These are phyloP conservation scores for Epichloe uncinata DNA, from an alignment of 2,329 filamentous ascomycete genomes.

Conservation along the genomic window DNA sequence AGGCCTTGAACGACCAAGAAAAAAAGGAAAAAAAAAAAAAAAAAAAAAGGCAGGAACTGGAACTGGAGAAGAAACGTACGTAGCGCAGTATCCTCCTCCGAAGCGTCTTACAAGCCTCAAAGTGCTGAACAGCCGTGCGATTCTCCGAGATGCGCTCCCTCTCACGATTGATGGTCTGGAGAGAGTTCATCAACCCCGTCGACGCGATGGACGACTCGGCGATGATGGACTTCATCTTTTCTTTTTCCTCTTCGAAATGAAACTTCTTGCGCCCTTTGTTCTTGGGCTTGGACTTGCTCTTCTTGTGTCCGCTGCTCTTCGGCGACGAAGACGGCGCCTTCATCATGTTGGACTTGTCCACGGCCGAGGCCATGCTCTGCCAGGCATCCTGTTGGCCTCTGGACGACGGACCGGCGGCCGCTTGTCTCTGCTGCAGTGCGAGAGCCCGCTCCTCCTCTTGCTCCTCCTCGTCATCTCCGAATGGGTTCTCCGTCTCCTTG, in stretches of 20 bases:
- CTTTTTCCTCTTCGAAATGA: constrained; percentile 77
- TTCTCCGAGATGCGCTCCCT: constrained; percentile 80
- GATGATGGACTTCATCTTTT: constrained; percentile 74
- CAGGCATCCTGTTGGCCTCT: background rate
- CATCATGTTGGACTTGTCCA: constrained; percentile 20
- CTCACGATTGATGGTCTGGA: constrained; percentile 87
- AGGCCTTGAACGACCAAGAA: background rate
- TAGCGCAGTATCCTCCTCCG: constrained; percentile 78
- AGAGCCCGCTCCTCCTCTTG: constrained; percentile 29
- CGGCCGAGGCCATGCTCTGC: background rate
- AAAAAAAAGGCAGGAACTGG: background rate
- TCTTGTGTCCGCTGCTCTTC: constrained; percentile 20
- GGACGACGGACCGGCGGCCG: constrained; percentile 10
- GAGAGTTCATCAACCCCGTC: constrained; percentile 77
- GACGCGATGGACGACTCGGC: constrained; percentile 80
- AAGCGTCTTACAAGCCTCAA: constrained; percentile 77
- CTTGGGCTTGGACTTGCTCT: constrained; percentile 34
- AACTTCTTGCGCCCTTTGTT: constrained; percentile 50
- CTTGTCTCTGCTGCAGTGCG: constrained; percentile 13
- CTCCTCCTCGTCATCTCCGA: constrained; percentile 52
- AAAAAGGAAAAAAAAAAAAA: background rate
- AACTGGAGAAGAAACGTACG: constrained; percentile 22
- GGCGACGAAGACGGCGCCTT: background rate
- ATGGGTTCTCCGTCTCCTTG: constrained; percentile 64
- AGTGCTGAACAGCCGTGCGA: constrained; percentile 55